These are phyloP conservation scores for Carex myosuroides DNA, from an alignment of 176 grass and related monocot genomes.

Conservation along the genomic window DNA sequence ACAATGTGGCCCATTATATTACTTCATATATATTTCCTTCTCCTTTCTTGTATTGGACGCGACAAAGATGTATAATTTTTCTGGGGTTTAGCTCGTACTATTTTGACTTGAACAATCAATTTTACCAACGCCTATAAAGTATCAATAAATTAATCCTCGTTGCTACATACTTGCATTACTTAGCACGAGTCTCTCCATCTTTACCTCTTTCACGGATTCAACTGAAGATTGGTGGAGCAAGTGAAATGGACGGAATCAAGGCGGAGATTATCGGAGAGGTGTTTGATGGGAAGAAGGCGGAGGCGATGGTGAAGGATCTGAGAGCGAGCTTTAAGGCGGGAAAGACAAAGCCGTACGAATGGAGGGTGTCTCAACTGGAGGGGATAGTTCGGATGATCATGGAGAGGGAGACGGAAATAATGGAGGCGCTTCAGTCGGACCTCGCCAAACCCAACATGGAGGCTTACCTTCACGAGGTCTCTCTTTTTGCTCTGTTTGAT, in stretches of 20 bases:
- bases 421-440: slow-evolving; percentile 52
- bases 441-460: slow-evolving; percentile 75
- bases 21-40: neutral
- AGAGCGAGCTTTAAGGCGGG: slow-evolving; percentile 46
- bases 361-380: slow-evolving; percentile 63
- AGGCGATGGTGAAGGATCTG: slow-evolving; percentile 32
- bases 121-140: neutral
- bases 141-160: neutral
- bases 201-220: neutral
- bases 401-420: slow-evolving; percentile 74
- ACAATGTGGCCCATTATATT: too few species aligned
- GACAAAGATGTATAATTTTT: neutral
- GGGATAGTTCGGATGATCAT: slow-evolving; percentile 44
- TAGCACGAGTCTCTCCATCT: neutral
- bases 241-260: neutral
- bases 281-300: slow-evolving; percentile 21
- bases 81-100: neutral
- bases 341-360: slow-evolving; percentile 46
- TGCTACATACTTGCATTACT: neutral
- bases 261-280: slow-evolving; percentile 13
- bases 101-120: neutral
- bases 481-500: neutral
- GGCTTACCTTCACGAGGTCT: slow-evolving; percentile 73
- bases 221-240: neutral
- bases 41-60: neutral